Conservation (phyloP, 2,329 filamentous ascomycete genomes). For the Aspergillus caelatus region DNA sequence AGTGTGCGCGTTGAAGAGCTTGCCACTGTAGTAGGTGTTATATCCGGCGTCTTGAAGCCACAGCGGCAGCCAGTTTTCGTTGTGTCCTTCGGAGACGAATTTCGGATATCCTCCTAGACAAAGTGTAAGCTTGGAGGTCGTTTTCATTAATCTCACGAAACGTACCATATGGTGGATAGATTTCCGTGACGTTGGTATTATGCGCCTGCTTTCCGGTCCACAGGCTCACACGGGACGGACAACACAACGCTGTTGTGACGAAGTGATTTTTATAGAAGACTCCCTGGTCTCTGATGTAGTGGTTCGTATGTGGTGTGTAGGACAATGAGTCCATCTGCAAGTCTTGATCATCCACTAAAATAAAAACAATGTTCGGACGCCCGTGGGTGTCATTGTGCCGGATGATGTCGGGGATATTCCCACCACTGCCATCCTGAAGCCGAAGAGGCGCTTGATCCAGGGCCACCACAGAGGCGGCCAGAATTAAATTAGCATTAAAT, state of each 20-base stretch:
- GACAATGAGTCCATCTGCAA: constrained; percentile 60
- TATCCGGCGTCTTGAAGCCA: constrained; percentile 55
- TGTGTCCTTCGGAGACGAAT: constrained; percentile 54
- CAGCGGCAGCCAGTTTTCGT: constrained; percentile 52
- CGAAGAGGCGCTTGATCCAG: neutral
- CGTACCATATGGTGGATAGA: constrained; percentile 52
- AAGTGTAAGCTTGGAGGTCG: too few species aligned
- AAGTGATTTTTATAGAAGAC: constrained; percentile 65
- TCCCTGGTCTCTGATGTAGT: constrained; percentile 59
- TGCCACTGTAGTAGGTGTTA: constrained; percentile 57
- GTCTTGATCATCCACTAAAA: constrained; percentile 69
- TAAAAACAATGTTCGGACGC: constrained; percentile 62
- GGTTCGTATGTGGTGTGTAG: constrained; percentile 59
- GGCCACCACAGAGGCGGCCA: neutral
- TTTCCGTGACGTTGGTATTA: constrained; percentile 68
- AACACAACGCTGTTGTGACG: constrained; percentile 66
- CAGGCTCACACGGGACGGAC: constrained; percentile 64
- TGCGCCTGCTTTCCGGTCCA: constrained; percentile 67
- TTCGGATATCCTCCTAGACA: constrained; percentile 49
- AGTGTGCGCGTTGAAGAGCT: constrained; percentile 55
- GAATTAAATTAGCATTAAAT: neutral
- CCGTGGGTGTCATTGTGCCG: neutral
- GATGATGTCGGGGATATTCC: neutral
- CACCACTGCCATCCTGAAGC: neutral
- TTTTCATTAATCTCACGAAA: fast-evolving